Base-by-base conservation (phyloP, 805 yeast genomes). In the Jamesozyma jinghongensis region DNA sequence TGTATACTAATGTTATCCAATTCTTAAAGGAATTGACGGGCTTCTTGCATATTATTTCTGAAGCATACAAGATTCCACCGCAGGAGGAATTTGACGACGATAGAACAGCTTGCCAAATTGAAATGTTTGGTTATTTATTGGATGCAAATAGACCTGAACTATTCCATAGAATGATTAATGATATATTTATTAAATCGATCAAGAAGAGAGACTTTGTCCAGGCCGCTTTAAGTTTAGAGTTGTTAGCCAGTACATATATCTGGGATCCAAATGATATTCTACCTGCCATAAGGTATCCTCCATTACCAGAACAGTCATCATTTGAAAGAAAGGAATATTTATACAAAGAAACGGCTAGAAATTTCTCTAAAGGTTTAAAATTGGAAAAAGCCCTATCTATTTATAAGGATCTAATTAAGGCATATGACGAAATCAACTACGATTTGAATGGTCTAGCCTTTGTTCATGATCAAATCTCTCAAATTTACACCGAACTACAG, bases 1-100 rank as follows among this genome's bases (percentile, higher is more conserved):
- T 84, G 0, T 76, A 70, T 46, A 57, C 57, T 1, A 63, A 73
- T 20, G 65, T 79, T 31, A 62, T 70, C 44, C 64, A 64, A 30
- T 74, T 77, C 41, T 67, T 81, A 40, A 70, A 69, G 42, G 75
- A 73, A 33, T 51, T 84, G 30, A 61, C 75, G 19, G 79, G 76
- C 19, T 83, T 84, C 60, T 62, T 85, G 43, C 75, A 70, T 40
- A 75, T 77, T 13, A 69, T 83, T 53, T 70, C 75, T 45, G 85
- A 83, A 52, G 73, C 82, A 51, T 74, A 74, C 50, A 72, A 74
- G 43, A 85, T 86, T 42, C 95, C 95, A 12, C 72, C 70, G 36
- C 87, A 87, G 16, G 79, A 79, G 32, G 94, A 85, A 53, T 87
- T 82, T 60, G 90, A 83, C 52, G 90, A 84, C 57, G 95, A 86